Evolutionary conservation across 2,329 filamentous ascomycete genomes (phyloP).

Genomic region (Epichloe gansuensis): DNA sequence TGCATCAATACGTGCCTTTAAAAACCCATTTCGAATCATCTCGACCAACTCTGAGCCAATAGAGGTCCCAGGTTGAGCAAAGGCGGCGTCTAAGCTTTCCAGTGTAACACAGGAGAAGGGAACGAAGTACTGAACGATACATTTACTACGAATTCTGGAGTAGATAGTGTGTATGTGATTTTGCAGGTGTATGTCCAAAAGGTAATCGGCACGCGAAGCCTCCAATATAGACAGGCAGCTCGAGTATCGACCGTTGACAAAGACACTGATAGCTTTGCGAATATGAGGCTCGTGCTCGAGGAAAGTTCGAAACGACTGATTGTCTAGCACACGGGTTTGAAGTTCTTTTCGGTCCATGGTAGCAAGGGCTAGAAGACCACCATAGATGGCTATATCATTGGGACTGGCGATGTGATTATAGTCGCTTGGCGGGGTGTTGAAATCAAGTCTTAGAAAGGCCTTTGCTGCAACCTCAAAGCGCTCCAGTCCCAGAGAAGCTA

Average conservation of each 20-base stretch:
- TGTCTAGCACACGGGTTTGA: conserved; percentile 66
- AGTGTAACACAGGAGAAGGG: conserved; percentile 83
- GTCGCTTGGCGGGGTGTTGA: conserved; percentile 32
- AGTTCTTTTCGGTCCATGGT: conserved; percentile 73
- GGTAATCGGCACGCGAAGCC: conserved; percentile 68
- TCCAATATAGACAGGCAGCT: conserved; percentile 73
- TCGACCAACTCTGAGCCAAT: conserved; percentile 62
- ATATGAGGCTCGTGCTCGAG: conserved; percentile 91
- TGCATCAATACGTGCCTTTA: conserved; percentile 74
- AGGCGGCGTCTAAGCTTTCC: conserved; percentile 63
- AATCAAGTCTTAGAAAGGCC: conserved; percentile 53
- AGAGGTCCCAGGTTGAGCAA: conserved; percentile 48
- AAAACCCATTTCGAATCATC: conserved; percentile 60
- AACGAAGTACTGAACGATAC: conserved; percentile 83
- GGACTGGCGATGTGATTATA: conserved; percentile 63
- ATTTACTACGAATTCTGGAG: conserved; percentile 68
- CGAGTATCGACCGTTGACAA: conserved; percentile 82
- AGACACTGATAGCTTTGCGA: conserved; percentile 77
- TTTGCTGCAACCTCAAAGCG: conserved; percentile 52
- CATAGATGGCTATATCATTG: conserved; percentile 88
- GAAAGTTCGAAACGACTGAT: conserved; percentile 67
- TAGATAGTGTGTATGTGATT: conserved; percentile 61
- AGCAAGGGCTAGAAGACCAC: conserved; percentile 77
- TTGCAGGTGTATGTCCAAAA: conserved; percentile 79
- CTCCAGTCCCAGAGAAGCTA: conserved; percentile 34